A percentile compares a stretch with the other conserved stretches of the same genome.
These are phyloP conservation scores for Periglandula ipomoeae DNA, from an alignment of 2,329 filamentous ascomycete genomes.

Conservation along the genomic window DNA sequence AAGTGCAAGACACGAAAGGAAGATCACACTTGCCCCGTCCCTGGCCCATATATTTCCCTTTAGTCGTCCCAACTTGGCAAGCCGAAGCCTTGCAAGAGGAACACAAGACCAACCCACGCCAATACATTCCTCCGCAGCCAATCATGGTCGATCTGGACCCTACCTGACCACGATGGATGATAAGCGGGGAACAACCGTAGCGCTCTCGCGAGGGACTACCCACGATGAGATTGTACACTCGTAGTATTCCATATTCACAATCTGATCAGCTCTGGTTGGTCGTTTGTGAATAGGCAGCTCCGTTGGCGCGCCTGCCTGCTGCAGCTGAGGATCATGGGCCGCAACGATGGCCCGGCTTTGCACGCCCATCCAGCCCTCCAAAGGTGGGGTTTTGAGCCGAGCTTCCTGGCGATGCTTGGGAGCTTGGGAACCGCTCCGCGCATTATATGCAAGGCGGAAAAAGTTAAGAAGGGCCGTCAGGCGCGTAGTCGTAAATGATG, in stretches of 20 bases:
- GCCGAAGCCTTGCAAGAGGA: background rate
- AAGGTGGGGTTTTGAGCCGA: background rate
- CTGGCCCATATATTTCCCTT: background rate
- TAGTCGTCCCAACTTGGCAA: background rate
- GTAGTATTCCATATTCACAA: background rate
- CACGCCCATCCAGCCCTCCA: background rate
- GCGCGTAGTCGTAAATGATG: background rate
- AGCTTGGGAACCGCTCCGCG: background rate
- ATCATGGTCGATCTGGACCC: background rate
- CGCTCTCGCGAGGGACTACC: background rate
- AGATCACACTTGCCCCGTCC: too few species aligned
- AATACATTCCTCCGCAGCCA: background rate
- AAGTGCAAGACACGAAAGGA: too few species aligned
- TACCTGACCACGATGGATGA: too few species aligned
- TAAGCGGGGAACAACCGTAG: background rate
- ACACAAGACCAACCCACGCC: background rate
- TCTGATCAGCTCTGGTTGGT: slow-evolving; percentile 1
- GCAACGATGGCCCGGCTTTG: background rate
- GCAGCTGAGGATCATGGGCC: slow-evolving; percentile 4
- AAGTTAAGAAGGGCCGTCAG: slow-evolving; percentile 7
- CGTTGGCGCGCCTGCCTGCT: background rate
- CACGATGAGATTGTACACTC: background rate
- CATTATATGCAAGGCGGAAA: background rate
- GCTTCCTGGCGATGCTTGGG: background rate
- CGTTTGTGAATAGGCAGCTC: background rate